Base-by-base conservation (phyloP, 441 rosid genomes). In the Corymbia calophylla region DNA sequence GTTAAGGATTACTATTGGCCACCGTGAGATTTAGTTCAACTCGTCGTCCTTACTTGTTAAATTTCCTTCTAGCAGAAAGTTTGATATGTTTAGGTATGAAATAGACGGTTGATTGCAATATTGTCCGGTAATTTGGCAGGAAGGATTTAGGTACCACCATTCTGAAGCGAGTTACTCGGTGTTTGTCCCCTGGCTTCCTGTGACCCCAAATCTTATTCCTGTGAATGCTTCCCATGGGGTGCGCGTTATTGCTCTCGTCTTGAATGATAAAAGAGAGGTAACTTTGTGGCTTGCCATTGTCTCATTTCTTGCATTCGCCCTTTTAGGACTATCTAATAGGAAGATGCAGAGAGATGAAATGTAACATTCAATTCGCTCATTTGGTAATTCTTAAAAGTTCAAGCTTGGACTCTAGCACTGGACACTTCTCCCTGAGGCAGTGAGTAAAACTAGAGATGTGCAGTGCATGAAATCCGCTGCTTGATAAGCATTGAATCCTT, bases 191-290 rank as follows among this genome's bases (percentile, higher is more conserved):
- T 86, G 90, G 88, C 84, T 89, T n/a, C 54, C 90, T 27, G 48
- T 8, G 62, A 56, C 6, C 62, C 62, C 29, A 11, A 21, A 87
- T 47, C 48, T 58, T 27, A 8, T 86, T 87, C 88, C 86, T 62
- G 88, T 68, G 21, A 54, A 89, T 68, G 86, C 88, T 89, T 89
- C 88, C 11, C 90, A 70, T 68, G 55, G 90, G 35, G 77, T 89
- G 29, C 62, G n/a, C 8, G 29, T 89, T 6, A 56, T 86, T 47
- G 90, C 90, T 86, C 86, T 89, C 11, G 86, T 89, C 86, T 44
- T 89, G 70, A 89, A 89, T 70, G 90, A 86, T 39, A 89, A 86
- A 44, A 14, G 44, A 53, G 90, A 89, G n/a, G 90, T 88, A 86
- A 39, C 64, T 58, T 25, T 10, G 29, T 58, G 64, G 12, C 64